phyloP scores from a whole-genome alignment of 1,139 yeast genomes.

The Nadsonia starkeyi-henricii region DNA sequence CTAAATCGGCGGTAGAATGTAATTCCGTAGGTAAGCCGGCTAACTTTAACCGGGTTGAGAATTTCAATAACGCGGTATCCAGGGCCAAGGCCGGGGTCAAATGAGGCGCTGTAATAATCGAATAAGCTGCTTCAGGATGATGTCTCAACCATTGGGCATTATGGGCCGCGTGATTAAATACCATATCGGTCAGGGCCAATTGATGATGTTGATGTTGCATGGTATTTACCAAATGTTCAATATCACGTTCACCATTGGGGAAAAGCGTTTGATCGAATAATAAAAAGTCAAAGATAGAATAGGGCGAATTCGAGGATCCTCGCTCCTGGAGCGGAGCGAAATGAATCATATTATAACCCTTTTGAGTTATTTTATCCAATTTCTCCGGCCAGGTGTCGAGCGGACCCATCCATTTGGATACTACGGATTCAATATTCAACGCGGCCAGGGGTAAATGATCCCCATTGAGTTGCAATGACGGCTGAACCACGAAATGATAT shows the following conservation, averaged over 20 bases:
- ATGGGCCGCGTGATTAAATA: slow-evolving; percentile 87
- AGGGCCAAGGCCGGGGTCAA: slow-evolving; percentile 70
- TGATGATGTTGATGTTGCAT: slow-evolving; percentile 46
- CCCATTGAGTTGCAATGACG: slow-evolving; percentile 47
- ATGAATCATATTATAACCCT: slow-evolving; percentile 91
- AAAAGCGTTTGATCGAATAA: slow-evolving; percentile 58
- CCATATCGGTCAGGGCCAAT: slow-evolving; percentile 78
- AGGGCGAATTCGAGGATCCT: slow-evolving; percentile 85
- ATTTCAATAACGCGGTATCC: slow-evolving; percentile 52
- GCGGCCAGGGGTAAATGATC: slow-evolving; percentile 58
- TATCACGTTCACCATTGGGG: slow-evolving; percentile 32
- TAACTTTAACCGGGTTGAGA: slow-evolving; percentile 35
- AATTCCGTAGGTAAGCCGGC: slow-evolving; percentile 42
- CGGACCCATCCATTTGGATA: slow-evolving; percentile 86
- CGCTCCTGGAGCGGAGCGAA: slow-evolving; percentile 86
- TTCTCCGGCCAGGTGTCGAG: slow-evolving; percentile 47
- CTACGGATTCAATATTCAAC: slow-evolving; percentile 71
- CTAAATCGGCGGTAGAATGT: slow-evolving; percentile 40
- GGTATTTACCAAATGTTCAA: slow-evolving; percentile 31
- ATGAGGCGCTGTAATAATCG: slow-evolving; percentile 79
- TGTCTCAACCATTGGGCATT: slow-evolving; percentile 75
- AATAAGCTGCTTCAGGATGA: slow-evolving; percentile 87
- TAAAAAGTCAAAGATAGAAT: slow-evolving; percentile 79
- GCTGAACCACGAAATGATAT: slow-evolving; percentile 70
- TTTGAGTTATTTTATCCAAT: slow-evolving; percentile 44